phyloP scores from a whole-genome alignment of 495 filamentous ascomycete species.

The Hamigera avellanea region DNA sequence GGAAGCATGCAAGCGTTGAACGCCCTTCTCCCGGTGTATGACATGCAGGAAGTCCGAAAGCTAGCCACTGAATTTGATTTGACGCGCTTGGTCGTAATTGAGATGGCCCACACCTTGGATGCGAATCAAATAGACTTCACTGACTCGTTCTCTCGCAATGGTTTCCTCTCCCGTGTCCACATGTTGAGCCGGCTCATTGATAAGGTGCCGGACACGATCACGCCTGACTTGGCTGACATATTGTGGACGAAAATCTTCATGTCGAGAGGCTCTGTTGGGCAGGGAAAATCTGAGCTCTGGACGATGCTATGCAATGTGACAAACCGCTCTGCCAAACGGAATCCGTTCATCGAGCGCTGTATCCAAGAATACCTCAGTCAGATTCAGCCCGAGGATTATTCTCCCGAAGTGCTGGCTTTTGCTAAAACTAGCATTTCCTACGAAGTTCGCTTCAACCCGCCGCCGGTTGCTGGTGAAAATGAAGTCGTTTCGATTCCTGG shows the following conservation, averaged over 20 bases:
- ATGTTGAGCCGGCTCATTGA: slow-evolving; percentile 47
- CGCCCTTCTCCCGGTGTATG: slow-evolving; percentile 39
- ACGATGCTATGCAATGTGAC: slow-evolving; percentile 44
- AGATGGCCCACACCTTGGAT: slow-evolving; percentile 37
- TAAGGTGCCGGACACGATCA: slow-evolving; percentile 47
- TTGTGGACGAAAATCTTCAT: slow-evolving; percentile 63
- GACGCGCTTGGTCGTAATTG: slow-evolving; percentile 36
- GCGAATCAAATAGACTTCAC: slow-evolving; percentile 24
- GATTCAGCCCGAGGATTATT: slow-evolving; percentile 53
- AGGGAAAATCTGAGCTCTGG: slow-evolving; percentile 54
- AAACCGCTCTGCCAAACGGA: slow-evolving; percentile 31
- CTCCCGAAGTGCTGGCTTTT: slow-evolving; percentile 55
- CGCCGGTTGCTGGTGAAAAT: slow-evolving; percentile 25
- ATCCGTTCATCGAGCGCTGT: slow-evolving; percentile 55
- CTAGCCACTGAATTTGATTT: slow-evolving; percentile 43
- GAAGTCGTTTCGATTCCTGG: slow-evolving; percentile 44
- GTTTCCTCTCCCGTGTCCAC: slow-evolving; percentile 40
- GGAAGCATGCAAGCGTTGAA: slow-evolving; percentile 65
- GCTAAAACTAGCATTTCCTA: slow-evolving; percentile 44
- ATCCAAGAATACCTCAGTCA: slow-evolving; percentile 53
- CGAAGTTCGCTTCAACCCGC: slow-evolving; percentile 30
- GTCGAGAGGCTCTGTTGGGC: slow-evolving; percentile 37
- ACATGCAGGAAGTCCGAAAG: slow-evolving; percentile 35
- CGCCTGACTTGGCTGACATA: slow-evolving; percentile 43
- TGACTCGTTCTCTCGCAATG: slow-evolving; percentile 23